Conservation (phyloP, 495 filamentous ascomycete species). For the Lasiosphaeria miniovina region DNA sequence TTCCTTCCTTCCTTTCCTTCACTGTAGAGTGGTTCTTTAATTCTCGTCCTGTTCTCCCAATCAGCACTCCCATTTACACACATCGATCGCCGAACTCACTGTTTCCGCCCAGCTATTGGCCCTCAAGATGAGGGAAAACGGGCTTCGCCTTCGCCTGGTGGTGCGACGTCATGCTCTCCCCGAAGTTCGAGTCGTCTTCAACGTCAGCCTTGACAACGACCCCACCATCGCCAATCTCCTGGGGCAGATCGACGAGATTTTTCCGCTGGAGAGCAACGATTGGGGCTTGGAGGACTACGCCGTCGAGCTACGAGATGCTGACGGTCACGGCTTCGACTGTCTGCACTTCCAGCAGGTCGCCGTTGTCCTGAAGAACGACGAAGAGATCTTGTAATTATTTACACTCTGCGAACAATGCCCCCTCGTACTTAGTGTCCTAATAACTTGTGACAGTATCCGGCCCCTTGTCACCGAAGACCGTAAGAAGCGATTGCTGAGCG, state of each 20-base stretch:
- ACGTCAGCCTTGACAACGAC: slow-evolving; percentile 52
- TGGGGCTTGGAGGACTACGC: slow-evolving; percentile 94
- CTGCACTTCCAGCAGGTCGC: slow-evolving; percentile 78
- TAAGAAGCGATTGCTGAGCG: slow-evolving; percentile 68
- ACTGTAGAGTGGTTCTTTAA: background rate
- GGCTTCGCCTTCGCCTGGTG: slow-evolving; percentile 77
- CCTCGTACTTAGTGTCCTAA: background rate
- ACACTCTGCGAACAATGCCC: background rate
- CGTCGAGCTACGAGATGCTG: slow-evolving; percentile 63
- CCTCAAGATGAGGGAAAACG: slow-evolving; percentile 23
- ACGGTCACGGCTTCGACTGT: slow-evolving; percentile 72
- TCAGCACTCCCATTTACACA: background rate
- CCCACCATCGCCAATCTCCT: slow-evolving; percentile 76
- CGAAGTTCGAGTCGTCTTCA: slow-evolving; percentile 72
- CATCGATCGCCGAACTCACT: background rate
- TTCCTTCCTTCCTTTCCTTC: background rate
- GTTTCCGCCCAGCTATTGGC: slow-evolving; percentile 5
- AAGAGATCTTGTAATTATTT: slow-evolving; percentile 46
- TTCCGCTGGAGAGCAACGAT: slow-evolving; percentile 77
- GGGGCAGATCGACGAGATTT: slow-evolving; percentile 74
- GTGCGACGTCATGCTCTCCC: slow-evolving; percentile 81
- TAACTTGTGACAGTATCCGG: slow-evolving; percentile 51
- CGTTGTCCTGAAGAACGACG: slow-evolving; percentile 72
- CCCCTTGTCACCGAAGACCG: slow-evolving; percentile 74
- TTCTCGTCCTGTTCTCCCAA: background rate